Evolutionary conservation across 805 yeast species (phyloP).

Genomic region (Suhomyces pyralidae): DNA sequence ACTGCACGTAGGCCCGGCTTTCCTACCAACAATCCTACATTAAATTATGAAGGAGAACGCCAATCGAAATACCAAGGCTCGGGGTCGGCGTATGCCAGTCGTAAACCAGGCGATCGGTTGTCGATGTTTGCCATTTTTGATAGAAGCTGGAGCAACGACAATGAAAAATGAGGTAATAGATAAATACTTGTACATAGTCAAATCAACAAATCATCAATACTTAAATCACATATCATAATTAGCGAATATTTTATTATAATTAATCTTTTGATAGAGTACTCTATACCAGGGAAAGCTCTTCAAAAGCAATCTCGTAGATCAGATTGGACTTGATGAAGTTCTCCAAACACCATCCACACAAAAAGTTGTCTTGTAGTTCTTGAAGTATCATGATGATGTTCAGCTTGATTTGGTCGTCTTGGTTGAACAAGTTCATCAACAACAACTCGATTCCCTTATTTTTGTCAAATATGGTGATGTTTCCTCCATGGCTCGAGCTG

Average conservation of each 20-base stretch:
- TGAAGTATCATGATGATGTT: slow-evolving; percentile 41
- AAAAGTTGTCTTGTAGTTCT: slow-evolving; percentile 41
- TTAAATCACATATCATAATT: too few relatives aligned
- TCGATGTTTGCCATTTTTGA: slow-evolving; percentile 28
- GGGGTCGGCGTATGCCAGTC: slow-evolving; percentile 56
- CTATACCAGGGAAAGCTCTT: slow-evolving; percentile 16
- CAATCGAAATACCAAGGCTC: slow-evolving; percentile 68
- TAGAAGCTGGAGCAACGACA: slow-evolving; percentile 8
- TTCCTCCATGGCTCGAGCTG: slow-evolving; percentile 38
- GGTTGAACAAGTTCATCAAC: slow-evolving; percentile 39
- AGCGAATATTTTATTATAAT: too few relatives aligned
- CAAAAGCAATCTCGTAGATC: slow-evolving; percentile 40
- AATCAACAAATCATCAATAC: too few relatives aligned
- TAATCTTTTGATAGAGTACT: not conserved
- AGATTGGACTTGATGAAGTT: slow-evolving; percentile 35
- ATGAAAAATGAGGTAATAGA: not conserved
- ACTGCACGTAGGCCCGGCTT: slow-evolving; percentile 52
- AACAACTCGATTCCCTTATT: slow-evolving; percentile 44
- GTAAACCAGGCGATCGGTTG: slow-evolving; percentile 55
- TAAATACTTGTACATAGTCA: not conserved
- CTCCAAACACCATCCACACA: slow-evolving; percentile 45
- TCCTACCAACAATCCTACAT: slow-evolving; percentile 36
- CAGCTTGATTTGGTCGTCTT: slow-evolving; percentile 37
- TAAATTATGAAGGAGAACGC: slow-evolving; percentile 38
- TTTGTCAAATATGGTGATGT: slow-evolving; percentile 40